Evolutionary conservation across 2,329 filamentous ascomycete species (phyloP), one percentile per base, ranked within the genome.

Genomic region (Pleoardoris graminearum): DNA sequence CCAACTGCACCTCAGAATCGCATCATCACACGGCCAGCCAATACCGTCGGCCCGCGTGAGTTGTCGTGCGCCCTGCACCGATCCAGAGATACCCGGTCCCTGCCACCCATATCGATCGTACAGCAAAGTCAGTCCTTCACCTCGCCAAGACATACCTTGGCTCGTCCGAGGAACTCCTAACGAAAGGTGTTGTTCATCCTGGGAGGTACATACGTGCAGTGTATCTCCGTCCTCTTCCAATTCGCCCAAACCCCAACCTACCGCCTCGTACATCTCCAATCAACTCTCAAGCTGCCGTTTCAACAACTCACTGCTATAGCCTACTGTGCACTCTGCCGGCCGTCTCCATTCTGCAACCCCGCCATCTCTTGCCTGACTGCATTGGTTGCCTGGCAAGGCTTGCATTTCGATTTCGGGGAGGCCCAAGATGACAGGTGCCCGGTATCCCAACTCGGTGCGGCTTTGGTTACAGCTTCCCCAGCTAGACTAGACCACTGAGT

Each of bases 381-480:
- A 19, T 5, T 43, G 35, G 37, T 39, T 48, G 39, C 55, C 53
- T 56, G 50, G 53, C 50, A 36, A 59, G 45, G 43, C 48, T 36
- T 44, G 49, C 53, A 58, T 14, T 12, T 19, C 53, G 50, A 43
- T 41, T 27, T 21, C 38, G 48, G 55, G 59, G 32, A 60, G 55
- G 53, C 54, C 25, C 54, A 60, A 56, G 30, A 66, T 64, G 63
- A 56, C 46, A 55, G 39, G 22, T 29, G 25, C 48, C 37, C 51
- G 32, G n/a, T 39, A 33, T 43, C 32, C 39, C n/a, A 33, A 30
- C 44, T 44, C 52, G 45, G 36, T 58, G 47, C 56, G 45, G 37
- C n/a, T 46, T 54, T 23, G 22, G 48, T 45, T n/a, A 27, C 33
- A 22, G 12, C 42, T 42, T 43, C 16, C 30, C n/a, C 12, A 42